Percentiles rank a stretch among this genome's conserved stretches.
Conservation (phyloP, 78 protist genomes). For the Creolimax fragrantissima region DNA sequence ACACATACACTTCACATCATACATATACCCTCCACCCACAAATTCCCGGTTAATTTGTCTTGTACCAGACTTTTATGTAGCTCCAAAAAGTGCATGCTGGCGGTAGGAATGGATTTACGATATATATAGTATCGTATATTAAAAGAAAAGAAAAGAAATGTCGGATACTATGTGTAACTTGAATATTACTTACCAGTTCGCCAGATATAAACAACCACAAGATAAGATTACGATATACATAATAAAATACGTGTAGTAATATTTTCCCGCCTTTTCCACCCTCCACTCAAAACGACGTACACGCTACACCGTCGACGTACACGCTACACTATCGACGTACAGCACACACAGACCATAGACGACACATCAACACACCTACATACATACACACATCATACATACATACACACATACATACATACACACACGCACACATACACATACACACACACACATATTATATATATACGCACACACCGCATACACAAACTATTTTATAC, state of each 20-base stretch:
- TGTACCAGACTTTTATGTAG: background rate
- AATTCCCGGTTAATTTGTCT: background rate
- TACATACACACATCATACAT: background rate
- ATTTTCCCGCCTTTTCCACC: background rate
- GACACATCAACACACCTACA: background rate
- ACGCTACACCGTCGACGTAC: background rate
- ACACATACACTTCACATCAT: background rate
- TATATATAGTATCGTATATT: background rate
- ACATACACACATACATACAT: background rate
- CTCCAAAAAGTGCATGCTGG: background rate
- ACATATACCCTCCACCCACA: slow-evolving; percentile 8
- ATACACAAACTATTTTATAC: background rate
- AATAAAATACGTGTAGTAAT: background rate
- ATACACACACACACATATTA: background rate
- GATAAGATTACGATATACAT: background rate
- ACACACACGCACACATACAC: background rate
- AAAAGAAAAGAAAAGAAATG: background rate
- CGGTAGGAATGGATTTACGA: background rate
- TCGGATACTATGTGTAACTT: background rate
- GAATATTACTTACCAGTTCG: background rate
- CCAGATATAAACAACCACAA: background rate
- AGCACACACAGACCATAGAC: background rate
- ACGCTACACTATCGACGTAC: background rate
- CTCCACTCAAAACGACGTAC: background rate
- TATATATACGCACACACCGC: background rate